These are phyloP conservation scores for Haematococcus sp. DNA, from an alignment of 139 green algal genomes.

Conservation along the genomic window DNA sequence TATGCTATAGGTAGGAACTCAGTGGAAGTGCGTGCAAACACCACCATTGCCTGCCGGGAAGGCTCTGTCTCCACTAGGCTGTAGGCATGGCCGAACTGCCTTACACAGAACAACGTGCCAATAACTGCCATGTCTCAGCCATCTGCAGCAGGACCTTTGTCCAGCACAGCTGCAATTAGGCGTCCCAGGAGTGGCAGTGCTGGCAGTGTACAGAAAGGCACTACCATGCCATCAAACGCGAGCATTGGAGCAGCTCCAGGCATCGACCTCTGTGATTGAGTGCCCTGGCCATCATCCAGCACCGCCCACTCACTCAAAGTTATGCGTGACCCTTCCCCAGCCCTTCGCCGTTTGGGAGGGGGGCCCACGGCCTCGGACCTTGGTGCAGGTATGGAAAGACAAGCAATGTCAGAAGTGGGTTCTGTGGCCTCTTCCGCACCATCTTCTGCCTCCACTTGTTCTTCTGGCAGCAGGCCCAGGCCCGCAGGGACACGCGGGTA, in stretches of 20 bases:
- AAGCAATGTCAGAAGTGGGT: not conserved
- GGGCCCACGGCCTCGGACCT: not conserved
- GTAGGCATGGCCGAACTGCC: too few relatives aligned
- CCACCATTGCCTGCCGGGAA: too few relatives aligned
- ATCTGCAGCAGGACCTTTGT: not conserved
- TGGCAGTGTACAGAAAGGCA: slow-evolving; percentile 43
- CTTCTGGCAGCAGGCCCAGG: slow-evolving; percentile 7
- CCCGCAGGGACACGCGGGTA: slow-evolving; percentile 82
- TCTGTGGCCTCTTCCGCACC: not conserved
- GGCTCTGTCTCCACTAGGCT: too few relatives aligned
- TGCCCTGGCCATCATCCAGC: not conserved
- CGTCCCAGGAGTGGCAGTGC: slow-evolving; percentile 30
- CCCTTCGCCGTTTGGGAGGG: not conserved
- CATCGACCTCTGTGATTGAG: slow-evolving; percentile 6
- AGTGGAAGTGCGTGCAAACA: too few relatives aligned
- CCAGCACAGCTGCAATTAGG: not conserved
- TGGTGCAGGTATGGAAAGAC: too few relatives aligned
- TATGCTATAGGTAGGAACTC: too few relatives aligned
- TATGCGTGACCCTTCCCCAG: not conserved
- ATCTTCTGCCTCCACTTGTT: not conserved
- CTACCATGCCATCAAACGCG: slow-evolving; percentile 49
- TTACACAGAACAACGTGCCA: too few relatives aligned
- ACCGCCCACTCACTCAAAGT: not conserved
- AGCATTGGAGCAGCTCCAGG: slow-evolving; percentile 9
- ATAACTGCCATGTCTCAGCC: too few relatives aligned